These are phyloP conservation scores for Leccinum longicurvipes DNA, from an alignment of 768 basidiomycete species.

Conservation along the genomic window DNA sequence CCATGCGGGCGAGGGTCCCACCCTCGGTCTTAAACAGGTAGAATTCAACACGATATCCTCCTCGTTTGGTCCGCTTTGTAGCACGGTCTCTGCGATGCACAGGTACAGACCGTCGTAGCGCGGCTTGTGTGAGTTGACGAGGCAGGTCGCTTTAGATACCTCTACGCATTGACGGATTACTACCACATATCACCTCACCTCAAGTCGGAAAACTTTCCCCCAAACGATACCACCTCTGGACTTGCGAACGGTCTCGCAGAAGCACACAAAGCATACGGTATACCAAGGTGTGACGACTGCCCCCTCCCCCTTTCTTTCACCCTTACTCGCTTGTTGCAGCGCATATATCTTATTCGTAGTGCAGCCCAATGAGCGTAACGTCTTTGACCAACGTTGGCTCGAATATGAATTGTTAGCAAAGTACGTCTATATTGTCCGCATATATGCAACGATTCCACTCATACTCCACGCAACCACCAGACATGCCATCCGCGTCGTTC, in stretches of 20 bases:
- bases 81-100: slow-evolving; percentile 68
- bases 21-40: slow-evolving; percentile 76
- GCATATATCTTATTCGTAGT: slow-evolving; percentile 82
- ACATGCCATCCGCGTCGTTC: slow-evolving; percentile 68
- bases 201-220: slow-evolving; percentile 57
- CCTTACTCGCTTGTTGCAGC: slow-evolving; percentile 22
- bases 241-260: slow-evolving; percentile 74
- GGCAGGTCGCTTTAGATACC: slow-evolving; percentile 50
- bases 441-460: not conserved
- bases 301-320: not conserved
- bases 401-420: slow-evolving; percentile 83
- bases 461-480: slow-evolving; percentile 34
- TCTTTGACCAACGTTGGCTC: slow-evolving; percentile 89
- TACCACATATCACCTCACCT: slow-evolving; percentile 56
- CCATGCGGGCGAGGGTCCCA: slow-evolving; percentile 45
- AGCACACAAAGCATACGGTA: slow-evolving; percentile 73
- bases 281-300: slow-evolving; percentile 42
- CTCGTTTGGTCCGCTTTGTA: slow-evolving; percentile 81
- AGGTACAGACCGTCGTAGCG: slow-evolving; percentile 51
- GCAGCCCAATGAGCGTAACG: slow-evolving; percentile 84
- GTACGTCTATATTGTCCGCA: slow-evolving; percentile 39
- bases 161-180: slow-evolving; percentile 63
- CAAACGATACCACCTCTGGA: slow-evolving; percentile 66
- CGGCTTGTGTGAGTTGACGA: not conserved
- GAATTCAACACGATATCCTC: slow-evolving; percentile 97